Percentiles rank a stretch among this genome's conserved stretches.
phyloP scores from a whole-genome alignment of 208 protist species.

The Wallacemonas collosoma region DNA sequence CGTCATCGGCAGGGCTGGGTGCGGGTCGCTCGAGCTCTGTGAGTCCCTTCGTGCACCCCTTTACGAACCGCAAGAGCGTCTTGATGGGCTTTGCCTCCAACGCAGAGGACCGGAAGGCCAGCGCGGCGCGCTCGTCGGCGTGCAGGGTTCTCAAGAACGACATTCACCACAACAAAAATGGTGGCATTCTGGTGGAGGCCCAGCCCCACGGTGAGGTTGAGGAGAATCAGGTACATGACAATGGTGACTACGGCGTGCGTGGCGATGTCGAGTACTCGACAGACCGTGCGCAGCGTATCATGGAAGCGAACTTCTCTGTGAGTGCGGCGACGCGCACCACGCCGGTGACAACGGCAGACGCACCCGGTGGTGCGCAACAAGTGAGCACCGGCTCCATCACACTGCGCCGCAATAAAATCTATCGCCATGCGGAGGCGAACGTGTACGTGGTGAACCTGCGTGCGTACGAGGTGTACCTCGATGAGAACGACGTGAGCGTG shows the following conservation, averaged over 20 bases:
- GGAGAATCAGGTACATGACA: conserved; percentile 74
- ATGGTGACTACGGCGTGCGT: conserved; percentile 67
- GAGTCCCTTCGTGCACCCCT: background rate
- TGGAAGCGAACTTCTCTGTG: conserved; percentile 20
- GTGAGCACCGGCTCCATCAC: conserved; percentile 6
- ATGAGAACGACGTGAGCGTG: conserved; percentile 61
- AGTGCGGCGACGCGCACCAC: background rate
- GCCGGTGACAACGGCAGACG: no score
- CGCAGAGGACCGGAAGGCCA: conserved; percentile 29
- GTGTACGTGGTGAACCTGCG: conserved; percentile 44
- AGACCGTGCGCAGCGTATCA: conserved; percentile 31
- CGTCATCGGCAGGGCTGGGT: background rate
- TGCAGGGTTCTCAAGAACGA: conserved; percentile 50
- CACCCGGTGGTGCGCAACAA: background rate
- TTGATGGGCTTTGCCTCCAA: conserved; percentile 26
- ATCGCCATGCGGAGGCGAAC: conserved; percentile 59
- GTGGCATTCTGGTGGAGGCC: conserved; percentile 70
- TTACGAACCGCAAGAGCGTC: conserved; percentile 28
- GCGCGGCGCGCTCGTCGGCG: conserved; percentile 14
- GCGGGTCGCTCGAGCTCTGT: background rate
- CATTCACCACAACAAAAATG: conserved; percentile 62
- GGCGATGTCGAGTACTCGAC: conserved; percentile 55
- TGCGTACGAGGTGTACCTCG: conserved; percentile 30
- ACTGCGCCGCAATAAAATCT: conserved; percentile 56
- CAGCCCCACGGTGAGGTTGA: conserved; percentile 46